phyloP scores from a whole-genome alignment of 1,139 yeast genomes.

The Sugiyamaella japonica region DNA sequence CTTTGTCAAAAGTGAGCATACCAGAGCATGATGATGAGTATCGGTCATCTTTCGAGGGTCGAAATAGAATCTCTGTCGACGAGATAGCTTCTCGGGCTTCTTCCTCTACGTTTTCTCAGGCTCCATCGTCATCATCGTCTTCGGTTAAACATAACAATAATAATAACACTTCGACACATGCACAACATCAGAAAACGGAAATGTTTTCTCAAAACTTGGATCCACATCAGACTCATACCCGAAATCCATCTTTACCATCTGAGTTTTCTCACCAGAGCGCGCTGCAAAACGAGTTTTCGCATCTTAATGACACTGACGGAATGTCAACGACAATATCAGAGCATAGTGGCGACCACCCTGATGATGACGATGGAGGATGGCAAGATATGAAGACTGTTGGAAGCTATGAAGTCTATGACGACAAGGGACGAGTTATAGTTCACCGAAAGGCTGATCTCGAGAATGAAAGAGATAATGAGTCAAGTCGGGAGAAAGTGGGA shows the following conservation, averaged over 20 bases:
- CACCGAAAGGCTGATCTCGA: constrained; percentile 24
- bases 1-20: background rate
- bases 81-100: no score
- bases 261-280: constrained; percentile 28
- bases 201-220: constrained; percentile 17
- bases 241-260: constrained; percentile 21
- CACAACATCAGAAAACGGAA: background rate
- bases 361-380: constrained; percentile 44
- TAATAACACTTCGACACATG: background rate
- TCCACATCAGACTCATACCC: constrained; percentile 12
- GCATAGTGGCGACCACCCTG: constrained; percentile 1
- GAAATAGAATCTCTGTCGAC: background rate
- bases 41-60: background rate
- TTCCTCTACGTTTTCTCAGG: no score
- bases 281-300: constrained; percentile 17
- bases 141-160: background rate
- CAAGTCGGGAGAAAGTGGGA: constrained; percentile 21
- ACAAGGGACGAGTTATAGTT: constrained; percentile 52
- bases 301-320: constrained; percentile 2
- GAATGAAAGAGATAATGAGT: constrained; percentile 24
- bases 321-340: background rate
- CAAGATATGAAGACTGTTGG: constrained; percentile 63
- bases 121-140: background rate
- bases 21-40: background rate
- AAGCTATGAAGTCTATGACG: constrained; percentile 57